Evolutionary conservation across 2,329 filamentous ascomycete species (phyloP).

Genomic region (Scytalidium lignicola): DNA sequence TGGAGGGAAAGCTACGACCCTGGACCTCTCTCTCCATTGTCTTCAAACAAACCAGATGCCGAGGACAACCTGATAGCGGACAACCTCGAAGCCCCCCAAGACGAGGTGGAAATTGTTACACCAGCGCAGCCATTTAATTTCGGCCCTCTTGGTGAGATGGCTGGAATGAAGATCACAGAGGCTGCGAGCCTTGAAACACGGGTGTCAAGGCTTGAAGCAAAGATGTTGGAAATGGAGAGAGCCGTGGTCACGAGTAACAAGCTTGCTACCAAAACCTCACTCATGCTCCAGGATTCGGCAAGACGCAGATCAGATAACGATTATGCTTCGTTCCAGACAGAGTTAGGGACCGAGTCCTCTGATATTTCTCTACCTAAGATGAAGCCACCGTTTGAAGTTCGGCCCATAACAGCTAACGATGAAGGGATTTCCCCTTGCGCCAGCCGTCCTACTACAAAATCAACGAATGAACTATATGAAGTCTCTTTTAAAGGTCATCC

Average conservation of each 20-base stretch:
- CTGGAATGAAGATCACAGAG: constrained; percentile 54
- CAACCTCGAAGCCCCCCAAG: constrained; percentile 19
- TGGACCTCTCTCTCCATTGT: constrained; percentile 45
- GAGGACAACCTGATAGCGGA: constrained; percentile 28
- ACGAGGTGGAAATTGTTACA: constrained; percentile 7
- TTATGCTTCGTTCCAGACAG: constrained; percentile 10
- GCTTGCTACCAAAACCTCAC: constrained; percentile 1
- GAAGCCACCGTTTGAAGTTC: constrained; percentile 11
- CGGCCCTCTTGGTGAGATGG: constrained; percentile 41
- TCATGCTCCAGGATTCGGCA: constrained; percentile 20
- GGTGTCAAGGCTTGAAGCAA: constrained; percentile 45
- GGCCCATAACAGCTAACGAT: constrained; percentile 11
- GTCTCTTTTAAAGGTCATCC: constrained; percentile 15
- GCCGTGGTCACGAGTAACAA: constrained; percentile 2
- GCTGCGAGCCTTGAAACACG: constrained; percentile 49
- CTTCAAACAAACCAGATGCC: constrained; percentile 39
- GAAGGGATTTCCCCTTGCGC: constrained; percentile 18
- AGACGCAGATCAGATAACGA: constrained; percentile 7
- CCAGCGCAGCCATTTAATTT: constrained; percentile 52
- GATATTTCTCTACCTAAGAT: constrained; percentile 20
- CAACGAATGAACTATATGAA: constrained; percentile 19
- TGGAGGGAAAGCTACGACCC: constrained; percentile 58
- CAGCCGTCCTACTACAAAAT: constrained; percentile 21
- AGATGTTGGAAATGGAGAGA: constrained; percentile 47
- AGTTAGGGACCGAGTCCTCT: constrained; percentile 19